These are phyloP conservation scores for Leishmania amazonensis DNA, from an alignment of 208 protist genomes.

Conservation along the genomic window DNA sequence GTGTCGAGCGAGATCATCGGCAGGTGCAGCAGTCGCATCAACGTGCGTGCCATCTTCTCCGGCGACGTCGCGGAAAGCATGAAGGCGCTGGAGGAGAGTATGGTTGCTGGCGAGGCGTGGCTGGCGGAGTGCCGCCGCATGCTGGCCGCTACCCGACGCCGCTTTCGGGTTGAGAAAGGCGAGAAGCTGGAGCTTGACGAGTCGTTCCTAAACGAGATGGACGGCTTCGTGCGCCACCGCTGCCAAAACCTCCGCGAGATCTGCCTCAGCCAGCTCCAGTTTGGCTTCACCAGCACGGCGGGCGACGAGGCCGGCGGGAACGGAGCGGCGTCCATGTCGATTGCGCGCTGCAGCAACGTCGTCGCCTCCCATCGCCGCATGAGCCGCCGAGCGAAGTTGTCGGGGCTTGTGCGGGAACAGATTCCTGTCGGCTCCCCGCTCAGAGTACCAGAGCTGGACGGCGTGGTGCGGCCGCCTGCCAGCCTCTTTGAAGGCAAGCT, in stretches of 20 bases:
- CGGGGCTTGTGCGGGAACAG: conserved; percentile 32
- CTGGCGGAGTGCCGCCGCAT: conserved; percentile 89
- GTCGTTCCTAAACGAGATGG: conserved; percentile 96
- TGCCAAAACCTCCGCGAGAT: conserved; percentile 97
- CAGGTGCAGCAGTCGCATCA: conserved; percentile 93
- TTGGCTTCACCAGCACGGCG: conserved; percentile 84
- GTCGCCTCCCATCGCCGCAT: conserved; percentile 9
- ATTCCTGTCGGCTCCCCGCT: conserved; percentile 43
- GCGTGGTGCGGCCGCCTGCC: conserved; percentile 29
- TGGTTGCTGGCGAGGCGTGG: conserved; percentile 93
- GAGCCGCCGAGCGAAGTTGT: conserved; percentile 27
- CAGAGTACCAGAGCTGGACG: conserved; percentile 73
- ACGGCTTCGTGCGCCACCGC: conserved; percentile 97
- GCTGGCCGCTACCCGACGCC: conserved; percentile 78
- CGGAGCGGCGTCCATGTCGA: conserved; percentile 10
- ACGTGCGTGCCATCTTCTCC: conserved; percentile 94
- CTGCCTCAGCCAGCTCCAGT: conserved; percentile 97
- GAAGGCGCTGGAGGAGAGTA: conserved; percentile 91
- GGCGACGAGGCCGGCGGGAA: conserved; percentile 25
- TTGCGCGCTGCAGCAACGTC: conserved; percentile 15
- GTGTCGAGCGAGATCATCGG: conserved; percentile 97
- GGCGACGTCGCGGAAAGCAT: conserved; percentile 94
- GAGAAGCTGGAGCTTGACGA: conserved; percentile 94
- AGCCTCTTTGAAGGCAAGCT: conserved; percentile 74
- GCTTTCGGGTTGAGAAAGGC: conserved; percentile 80